Evolutionary conservation across 2,329 filamentous ascomycete genomes (phyloP), one percentile per base, ranked within the genome.

Genomic region (Neonectria neomacrospora): DNA sequence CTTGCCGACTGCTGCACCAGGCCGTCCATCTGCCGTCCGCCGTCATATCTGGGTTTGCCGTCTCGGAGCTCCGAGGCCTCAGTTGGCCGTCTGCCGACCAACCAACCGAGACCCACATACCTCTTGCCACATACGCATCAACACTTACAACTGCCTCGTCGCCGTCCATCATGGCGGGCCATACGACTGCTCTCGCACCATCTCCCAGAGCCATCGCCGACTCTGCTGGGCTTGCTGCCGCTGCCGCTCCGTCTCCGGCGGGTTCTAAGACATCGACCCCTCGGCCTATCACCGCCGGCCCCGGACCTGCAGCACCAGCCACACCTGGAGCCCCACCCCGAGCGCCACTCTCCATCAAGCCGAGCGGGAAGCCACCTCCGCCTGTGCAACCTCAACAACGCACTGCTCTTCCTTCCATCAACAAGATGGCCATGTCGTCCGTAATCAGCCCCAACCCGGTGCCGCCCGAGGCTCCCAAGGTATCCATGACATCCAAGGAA

Each of bases 401-500:
- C 60, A 75, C 75, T 63, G 77, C 71, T 65, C 74, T 75, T 65
- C 77, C 76, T 44, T 74, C 77, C 47, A 74, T 78, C 71, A 80
- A 82, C 70, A 82, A 76, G 67, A 81, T 82, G 76, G 77, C 80
- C 58, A 84, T 85, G 81, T 79, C 83, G 9, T 80, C 82, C 57
- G 79, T 82, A 69, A 77, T 83, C 65, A 79, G 79, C 51, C 80
- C 82, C 39, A 74, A 75, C 55, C 73, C 79, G 44, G 72, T 73
- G 4, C 73, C 74, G 12, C 72, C 77, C 58, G 82, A 82, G 66
- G 71, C 75, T 39, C 82, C 82, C 53, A 85, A 84, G 74, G 77
- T 82, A 55, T 87, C 84, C 55, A 88, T 94, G 77, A 95, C 92
- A 37, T 91, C 87, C 72, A 94, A 90, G 78, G 91, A 95, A 87